Evolutionary conservation across 768 basidiomycete species (phyloP).

Genomic region (Dendrothele bispora): DNA sequence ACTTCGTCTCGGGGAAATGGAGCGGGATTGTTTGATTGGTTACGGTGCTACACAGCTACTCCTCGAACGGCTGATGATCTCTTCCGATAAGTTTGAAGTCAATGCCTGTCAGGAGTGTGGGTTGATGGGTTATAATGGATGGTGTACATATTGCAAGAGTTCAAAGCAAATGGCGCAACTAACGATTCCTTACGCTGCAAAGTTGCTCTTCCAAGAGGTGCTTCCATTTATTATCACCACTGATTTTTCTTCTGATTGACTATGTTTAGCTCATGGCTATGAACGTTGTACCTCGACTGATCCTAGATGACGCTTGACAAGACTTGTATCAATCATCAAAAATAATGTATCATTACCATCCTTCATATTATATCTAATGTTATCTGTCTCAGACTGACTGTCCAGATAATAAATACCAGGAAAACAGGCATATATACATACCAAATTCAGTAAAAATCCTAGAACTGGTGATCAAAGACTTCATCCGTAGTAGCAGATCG

Average conservation of each 20-base stretch:
- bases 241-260: not conserved
- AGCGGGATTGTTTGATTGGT: conserved; percentile 96
- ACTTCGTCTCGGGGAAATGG: conserved; percentile 97
- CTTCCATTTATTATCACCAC: conserved; percentile 17
- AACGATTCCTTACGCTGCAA: conserved; percentile 95
- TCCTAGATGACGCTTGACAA: conserved; percentile 74
- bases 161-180: conserved; percentile 95
- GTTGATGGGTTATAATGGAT: conserved; percentile 90
- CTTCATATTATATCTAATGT: too few relatives aligned
- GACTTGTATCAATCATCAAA: conserved; percentile 5
- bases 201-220: conserved; percentile 89
- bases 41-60: conserved; percentile 98
- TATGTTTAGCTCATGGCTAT: conserved; percentile 85
- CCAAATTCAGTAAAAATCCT: too few relatives aligned
- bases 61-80: conserved; percentile 97
- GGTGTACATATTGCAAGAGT: conserved; percentile 98
- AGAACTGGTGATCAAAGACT: conserved; percentile 72
- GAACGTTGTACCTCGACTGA: conserved; percentile 90
- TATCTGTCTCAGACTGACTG: too few relatives aligned
- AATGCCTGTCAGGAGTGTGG: conserved; percentile 95
- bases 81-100: conserved; percentile 96
- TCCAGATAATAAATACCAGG: too few relatives aligned
- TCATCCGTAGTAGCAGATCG: conserved; percentile 38
- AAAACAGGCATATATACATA: too few relatives aligned
- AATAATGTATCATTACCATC: conserved; percentile 1